phyloP scores from a whole-genome alignment of 164 flowering plant genomes.

The Cinnamomum chago region DNA sequence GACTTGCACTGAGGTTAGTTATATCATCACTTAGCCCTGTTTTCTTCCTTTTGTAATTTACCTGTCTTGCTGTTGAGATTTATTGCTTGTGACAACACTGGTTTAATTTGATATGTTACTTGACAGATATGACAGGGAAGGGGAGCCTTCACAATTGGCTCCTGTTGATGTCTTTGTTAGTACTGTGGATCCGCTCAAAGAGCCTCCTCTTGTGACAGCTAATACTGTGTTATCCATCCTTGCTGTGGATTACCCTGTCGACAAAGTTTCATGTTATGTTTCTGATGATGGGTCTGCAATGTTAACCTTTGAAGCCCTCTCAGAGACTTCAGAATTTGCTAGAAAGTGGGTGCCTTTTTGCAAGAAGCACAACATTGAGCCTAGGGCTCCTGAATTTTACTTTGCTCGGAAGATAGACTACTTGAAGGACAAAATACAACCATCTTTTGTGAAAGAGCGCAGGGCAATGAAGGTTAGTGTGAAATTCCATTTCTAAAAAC shows the following conservation, averaged over 20 bases:
- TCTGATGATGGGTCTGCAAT: slow-evolving; percentile 35
- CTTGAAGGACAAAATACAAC: slow-evolving; percentile 79
- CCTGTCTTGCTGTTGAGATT: neutral
- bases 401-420: slow-evolving; percentile 81
- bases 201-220: slow-evolving; percentile 35
- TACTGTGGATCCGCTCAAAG: slow-evolving; percentile 44
- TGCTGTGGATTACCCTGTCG: slow-evolving; percentile 56
- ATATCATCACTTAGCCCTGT: neutral
- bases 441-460: slow-evolving; percentile 88
- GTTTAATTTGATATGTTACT: no score
- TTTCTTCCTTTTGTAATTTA: neutral
- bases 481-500: neutral
- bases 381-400: slow-evolving; percentile 94
- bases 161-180: slow-evolving; percentile 94
- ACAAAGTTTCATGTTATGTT: slow-evolving; percentile 23
- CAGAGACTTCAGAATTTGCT: slow-evolving; percentile 92
- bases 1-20: slow-evolving; percentile 84
- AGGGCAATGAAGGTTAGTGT: slow-evolving; percentile 83
- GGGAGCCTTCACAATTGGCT: slow-evolving; percentile 86
- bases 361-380: slow-evolving; percentile 82
- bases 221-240: slow-evolving; percentile 91
- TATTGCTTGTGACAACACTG: neutral
- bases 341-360: slow-evolving; percentile 93
- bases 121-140: slow-evolving; percentile 83
- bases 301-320: slow-evolving; percentile 81